Evolutionary conservation across 345 rosid species (phyloP).

Genomic region (Lagerstroemia speciosa): DNA sequence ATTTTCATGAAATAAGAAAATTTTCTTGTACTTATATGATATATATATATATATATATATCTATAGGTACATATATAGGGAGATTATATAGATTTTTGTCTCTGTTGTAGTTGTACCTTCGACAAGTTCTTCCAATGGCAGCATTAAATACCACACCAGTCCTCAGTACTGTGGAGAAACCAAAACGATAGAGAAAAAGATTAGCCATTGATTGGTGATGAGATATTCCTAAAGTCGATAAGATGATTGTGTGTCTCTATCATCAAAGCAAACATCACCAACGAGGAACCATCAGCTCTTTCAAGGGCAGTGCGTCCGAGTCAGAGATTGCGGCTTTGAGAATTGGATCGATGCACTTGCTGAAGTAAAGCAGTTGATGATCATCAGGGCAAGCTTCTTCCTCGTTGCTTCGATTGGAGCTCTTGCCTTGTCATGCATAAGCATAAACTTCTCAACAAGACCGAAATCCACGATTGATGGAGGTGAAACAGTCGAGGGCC

Average conservation of each 20-base stretch:
- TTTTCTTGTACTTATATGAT: too few relatives aligned
- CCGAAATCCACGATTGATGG: not conserved
- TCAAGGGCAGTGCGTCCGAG: not conserved
- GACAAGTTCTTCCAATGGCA: not conserved
- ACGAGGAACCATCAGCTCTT: not conserved
- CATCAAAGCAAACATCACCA: not conserved
- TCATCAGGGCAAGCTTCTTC: constrained; percentile 23
- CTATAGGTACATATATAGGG: too few relatives aligned
- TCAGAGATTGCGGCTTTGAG: not conserved
- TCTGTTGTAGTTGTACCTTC: not conserved
- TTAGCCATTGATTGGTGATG: constrained; percentile 19
- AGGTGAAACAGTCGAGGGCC: not conserved
- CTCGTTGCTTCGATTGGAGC: constrained; percentile 23
- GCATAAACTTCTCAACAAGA: constrained; percentile 12
- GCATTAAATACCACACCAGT: not conserved
- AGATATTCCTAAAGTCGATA: not conserved
- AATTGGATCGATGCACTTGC: too few relatives aligned
- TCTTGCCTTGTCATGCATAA: constrained; percentile 1
- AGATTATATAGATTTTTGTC: too few relatives aligned
- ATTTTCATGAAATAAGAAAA: too few relatives aligned
- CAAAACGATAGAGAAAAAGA: constrained; percentile 4
- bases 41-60: too few relatives aligned
- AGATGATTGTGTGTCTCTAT: not conserved
- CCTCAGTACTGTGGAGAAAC: too few relatives aligned
- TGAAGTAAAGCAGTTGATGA: constrained; percentile 18